Base-by-base conservation (phyloP, 805 yeast genomes). In the Pichia cabralensis region DNA sequence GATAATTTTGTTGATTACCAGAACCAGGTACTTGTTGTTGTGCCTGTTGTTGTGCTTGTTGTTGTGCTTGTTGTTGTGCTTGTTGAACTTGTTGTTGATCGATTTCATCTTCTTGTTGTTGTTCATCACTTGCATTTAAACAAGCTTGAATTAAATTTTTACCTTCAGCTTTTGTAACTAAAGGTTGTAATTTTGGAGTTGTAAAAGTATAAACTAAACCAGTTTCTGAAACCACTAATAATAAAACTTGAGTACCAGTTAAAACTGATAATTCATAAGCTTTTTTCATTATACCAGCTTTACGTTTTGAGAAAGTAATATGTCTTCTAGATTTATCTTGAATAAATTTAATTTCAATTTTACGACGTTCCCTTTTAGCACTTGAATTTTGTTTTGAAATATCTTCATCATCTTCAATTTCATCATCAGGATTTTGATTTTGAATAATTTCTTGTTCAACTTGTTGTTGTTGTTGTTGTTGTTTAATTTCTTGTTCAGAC, bases 271-370 rank as follows among this genome's bases (percentile, higher is more conserved):
- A 70, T 59, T 92, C 98, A 62, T 89, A 92, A n/a, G 98, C 98
- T 65, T 92, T 92, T 65, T 92, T 92, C 98, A 92, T 92, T 53
- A 92, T 89, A 49, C 98, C 98, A 30, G 96, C 97, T 63, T 89
- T 89, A 63, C 98, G 81, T 65, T 92, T 92, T 35, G 96, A 85
- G 53, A 92, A 92, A 21, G 98, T 92, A 50, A 92, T 94, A 62
- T 92, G 98, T 54, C 98, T 83, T 59, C 98, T 77, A 15, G 95
- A 84, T 64, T 92, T 92, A 61, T 92, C 96, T 65, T 89, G 95
- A 53, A 92, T 92, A 55, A 92, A 92, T 66, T 85, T 84, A 58
- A 92, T 92, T 61, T 92, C 98, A 52, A 89, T 89, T 62, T 89
- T 89, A 67, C 98, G 65, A 54, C 79, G 62, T 50, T 73, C 79